Base-by-base conservation (phyloP, 2,329 filamentous ascomycete species). In the Phoma sp. region DNA sequence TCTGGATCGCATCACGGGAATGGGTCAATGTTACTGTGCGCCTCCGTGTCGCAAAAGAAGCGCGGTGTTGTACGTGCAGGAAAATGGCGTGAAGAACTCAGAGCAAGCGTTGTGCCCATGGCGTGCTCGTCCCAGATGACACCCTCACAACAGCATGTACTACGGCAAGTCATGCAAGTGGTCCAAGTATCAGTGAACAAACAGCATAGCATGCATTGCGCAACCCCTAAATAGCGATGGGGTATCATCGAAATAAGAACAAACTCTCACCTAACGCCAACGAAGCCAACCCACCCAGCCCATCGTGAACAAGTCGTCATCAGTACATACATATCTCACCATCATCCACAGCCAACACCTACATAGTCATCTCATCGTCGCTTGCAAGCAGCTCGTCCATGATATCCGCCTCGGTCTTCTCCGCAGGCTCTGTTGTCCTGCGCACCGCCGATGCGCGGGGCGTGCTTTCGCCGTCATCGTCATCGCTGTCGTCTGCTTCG, bases 391-490 rank as follows among this genome's bases (percentile, higher is more conserved):
- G 55, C 43, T 61, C 63, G 55, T 73, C 67, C 59, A 74, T 64
- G 46, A 74, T 74, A 52, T 74, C 70, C 14, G 64, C 63, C 42
- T 72, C 71, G 3, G 67, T 72, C n/a, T 71, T 61, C 40, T 22
- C 53, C 41, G 13, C 39, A 45, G 39, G 47, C 39, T 22, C 52
- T 54, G 46, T 43, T 11, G 30, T 37, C 8, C 35, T 9, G 7
- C 39, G 52, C 11, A 13, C 13, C 7, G 11, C 14, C 7, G 45
- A 32, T n/a, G 38, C 25, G 9, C 40, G 50, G 14, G 45, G 47
- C 11, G 49, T 47, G 11, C 44, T 48, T 44, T 55, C 58, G 33
- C 60, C 43, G 7, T 62, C 56, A 6, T 62, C 56, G 2, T 66
- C 35, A 1, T 67, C 65, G 9, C 68, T 65, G 3, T 65, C 65